Evolutionary conservation across 2,329 filamentous ascomycete genomes (phyloP), one percentile per base, ranked within the genome.

Genomic region (Fusarium avenaceum): DNA sequence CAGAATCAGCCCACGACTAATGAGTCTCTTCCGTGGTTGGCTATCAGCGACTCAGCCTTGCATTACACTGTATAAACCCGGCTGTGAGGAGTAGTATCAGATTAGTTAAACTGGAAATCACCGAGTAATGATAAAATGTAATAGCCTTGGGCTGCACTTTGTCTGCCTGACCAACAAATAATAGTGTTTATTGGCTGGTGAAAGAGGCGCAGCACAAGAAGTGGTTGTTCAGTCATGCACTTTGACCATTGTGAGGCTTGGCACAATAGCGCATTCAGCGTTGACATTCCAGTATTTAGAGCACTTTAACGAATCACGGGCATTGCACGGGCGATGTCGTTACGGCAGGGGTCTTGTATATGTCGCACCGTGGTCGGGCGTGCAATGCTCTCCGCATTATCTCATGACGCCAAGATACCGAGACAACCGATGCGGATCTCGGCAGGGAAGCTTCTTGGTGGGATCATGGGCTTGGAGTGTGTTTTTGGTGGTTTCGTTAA

Each of bases 1-100:
- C n/a, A 7, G 19, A 55, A 42, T 64, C 63, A 70, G 66, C 66
- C 49, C 52, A 67, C 35, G 33, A n/a, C 26, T 15, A 22, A 15
- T 42, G 32, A 32, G n/a, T 35, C 20, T 42, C 6, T 17, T 19
- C 30, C n/a, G 38, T 32, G 43, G 51, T 46, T 63, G 26, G 58
- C 7, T 14, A 24, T 17, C 3, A 46, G 17, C 35, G 28, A 66
- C 33, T 70, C 50, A 70, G 66, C 66, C 66, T 69, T 61, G 66
- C 42, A 46, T 49, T 19, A 11, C 30, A n/a, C 19, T 40, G 30
- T 51, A 20, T 40, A 28, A 39, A 43, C n/a, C 40, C 5, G 24
- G 40, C 39, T 50, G 44, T 33, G 28, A 30, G 39, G 22, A 9
- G 54, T 24, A 51, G 65, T 26, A 38, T 58, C 6, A 26, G 15